Evolutionary conservation across 2,329 filamentous ascomycete genomes (phyloP).

Genomic region (Zymoseptoria ardabiliae): DNA sequence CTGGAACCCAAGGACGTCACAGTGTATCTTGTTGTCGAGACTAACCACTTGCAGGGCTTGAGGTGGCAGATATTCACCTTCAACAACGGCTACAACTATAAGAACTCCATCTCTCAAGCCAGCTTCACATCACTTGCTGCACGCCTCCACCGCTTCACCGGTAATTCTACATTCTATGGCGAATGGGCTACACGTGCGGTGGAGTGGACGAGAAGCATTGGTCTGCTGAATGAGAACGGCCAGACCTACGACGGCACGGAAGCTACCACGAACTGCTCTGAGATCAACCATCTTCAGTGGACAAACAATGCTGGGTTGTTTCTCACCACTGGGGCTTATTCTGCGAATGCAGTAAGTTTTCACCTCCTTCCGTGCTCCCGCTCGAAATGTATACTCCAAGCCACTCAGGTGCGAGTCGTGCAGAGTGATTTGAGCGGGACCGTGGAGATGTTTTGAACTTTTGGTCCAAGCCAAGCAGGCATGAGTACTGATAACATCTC

Average conservation of each 20-base stretch:
- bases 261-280: slow-evolving; percentile 46
- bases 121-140: slow-evolving; percentile 77
- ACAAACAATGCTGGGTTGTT: slow-evolving; percentile 48
- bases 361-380: not conserved
- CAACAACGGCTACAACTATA: slow-evolving; percentile 76
- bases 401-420: too few species aligned
- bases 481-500: too few species aligned
- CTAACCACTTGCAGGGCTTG: not conserved
- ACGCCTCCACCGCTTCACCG: slow-evolving; percentile 31
- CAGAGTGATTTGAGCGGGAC: too few species aligned
- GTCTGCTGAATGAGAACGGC: slow-evolving; percentile 47
- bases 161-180: slow-evolving; percentile 45
- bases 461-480: too few species aligned
- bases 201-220: slow-evolving; percentile 54
- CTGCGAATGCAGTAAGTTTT: slow-evolving; percentile 45
- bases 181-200: slow-evolving; percentile 62
- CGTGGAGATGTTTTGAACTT: not conserved
- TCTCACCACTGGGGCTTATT: slow-evolving; percentile 56
- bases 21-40: too few species aligned
- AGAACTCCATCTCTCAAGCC: slow-evolving; percentile 74
- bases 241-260: slow-evolving; percentile 56
- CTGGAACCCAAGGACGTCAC: too few species aligned
- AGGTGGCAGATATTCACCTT: slow-evolving; percentile 69
- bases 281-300: slow-evolving; percentile 48
- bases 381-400: too few species aligned